Base-by-base conservation (phyloP, 2,329 filamentous ascomycete genomes). In the Bipolaris bicolor region DNA sequence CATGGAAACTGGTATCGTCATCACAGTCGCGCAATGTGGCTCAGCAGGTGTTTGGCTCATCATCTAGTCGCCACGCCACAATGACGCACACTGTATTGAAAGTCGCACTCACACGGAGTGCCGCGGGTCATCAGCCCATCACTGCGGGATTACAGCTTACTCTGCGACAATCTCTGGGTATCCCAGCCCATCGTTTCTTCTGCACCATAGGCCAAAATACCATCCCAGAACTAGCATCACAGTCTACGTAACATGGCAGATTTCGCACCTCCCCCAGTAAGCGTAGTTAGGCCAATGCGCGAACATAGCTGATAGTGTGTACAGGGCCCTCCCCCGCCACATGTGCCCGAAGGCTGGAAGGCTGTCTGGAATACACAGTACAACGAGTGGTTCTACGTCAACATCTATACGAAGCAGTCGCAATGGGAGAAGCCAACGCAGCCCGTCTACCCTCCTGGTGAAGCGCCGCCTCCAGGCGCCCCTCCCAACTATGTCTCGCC, bases 351-450 rank as follows among this genome's bases (percentile, higher is more conserved):
- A 69, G 92, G 92, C 68, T 97, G 91, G 90, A 88, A 90, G 71
- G 89, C 89, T 10, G 86, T 91, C 63, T 96, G 88, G 86, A 95
- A 96, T 76, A 62, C 90, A 0, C 88, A 95, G 71, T 97, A 97
- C 81, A 89, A 89, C 70, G 89, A 95, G 84, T 97, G 91, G 88
- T 97, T 95, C 84, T 97, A 90, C 80, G 90, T 97, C 59, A 95
- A 97, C 80, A 86, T 90, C 60, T 86, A 88, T 77, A 97, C 92
- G 63, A 95, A 95, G 71, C 84, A 90, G 73, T 96, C 93, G 5
- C 90, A 94, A 83, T 97, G 93, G 93, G 90, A 96, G 4, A 89
- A 86, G 66, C 92, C 92, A 16, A 91, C 87, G 36, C 83, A 83
- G 51, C 88, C 90, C 41, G 86, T 87, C 50, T 84, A 85, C 63